Base-by-base conservation (phyloP, 2,329 filamentous ascomycete species). In the Orbilia blumenaviensis region DNA sequence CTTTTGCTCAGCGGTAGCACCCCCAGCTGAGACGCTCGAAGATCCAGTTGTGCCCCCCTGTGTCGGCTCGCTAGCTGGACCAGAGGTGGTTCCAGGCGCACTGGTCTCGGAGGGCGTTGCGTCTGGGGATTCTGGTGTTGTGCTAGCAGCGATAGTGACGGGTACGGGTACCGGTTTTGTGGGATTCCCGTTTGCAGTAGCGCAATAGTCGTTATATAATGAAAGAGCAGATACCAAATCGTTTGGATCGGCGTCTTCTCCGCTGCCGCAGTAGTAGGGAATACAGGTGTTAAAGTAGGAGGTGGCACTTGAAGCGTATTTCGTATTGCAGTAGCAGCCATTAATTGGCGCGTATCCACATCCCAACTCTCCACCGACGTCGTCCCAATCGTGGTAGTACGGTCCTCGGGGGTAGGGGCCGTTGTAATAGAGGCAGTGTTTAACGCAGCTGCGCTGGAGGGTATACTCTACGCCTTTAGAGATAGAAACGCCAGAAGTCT, bases 321-420 rank as follows among this genome's bases (percentile, higher is more conserved):
- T 74, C 8, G 78, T 72, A 61, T 78, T 78, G 67, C 80, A 81
- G 67, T 78, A 78, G 68, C 80, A 81, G 32, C 66, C 79, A 64
- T 81, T 80, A 64, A 78, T 77, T 3, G 79, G 78, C 9, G 60
- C 62, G 72, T 78, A 80, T 21, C 78, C 79, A 66, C 80, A 81
- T 27, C 78, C 77, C 2, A 81, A 72, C 10, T 76, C 72, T 29
- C 77, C 66, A 27, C 79, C 80, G 3, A 81, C 77, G 48, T 80
- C 79, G 56, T 79, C 73, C 78, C 78, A 79, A 12, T 77, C 68
- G 10, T 71, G 71, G 7, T 75, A 56, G 46, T 75, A 68, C 6
- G 68, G 46, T 41, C 78, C 77, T 56, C 80, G 80, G 7, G 32
- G 52, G 14, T 44, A 74, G 5, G 38, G 27, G 46, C 80, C 80